Evolutionary conservation across 192 early-diverging fungal genomes (phyloP).

Genomic region (Backusella sp.): DNA sequence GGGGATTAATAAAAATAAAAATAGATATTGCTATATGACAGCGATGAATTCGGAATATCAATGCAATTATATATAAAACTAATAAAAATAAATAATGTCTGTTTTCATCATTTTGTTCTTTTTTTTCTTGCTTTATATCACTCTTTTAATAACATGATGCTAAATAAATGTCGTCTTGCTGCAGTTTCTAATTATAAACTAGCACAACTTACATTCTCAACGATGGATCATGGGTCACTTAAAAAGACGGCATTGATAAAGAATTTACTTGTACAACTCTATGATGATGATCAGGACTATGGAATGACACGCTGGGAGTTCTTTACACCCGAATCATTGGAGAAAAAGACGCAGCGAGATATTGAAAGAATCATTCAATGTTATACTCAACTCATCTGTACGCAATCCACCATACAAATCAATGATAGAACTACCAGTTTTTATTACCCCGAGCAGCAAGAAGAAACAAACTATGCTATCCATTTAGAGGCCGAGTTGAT

Average conservation of each 20-base stretch:
- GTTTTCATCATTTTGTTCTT: background rate
- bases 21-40: background rate
- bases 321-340: constrained; percentile 32
- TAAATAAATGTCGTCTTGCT: constrained; percentile 34
- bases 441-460: background rate
- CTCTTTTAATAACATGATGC: background rate
- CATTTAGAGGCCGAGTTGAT: background rate
- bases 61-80: background rate
- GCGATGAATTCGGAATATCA: background rate
- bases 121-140: background rate
- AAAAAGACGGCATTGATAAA: constrained; percentile 36
- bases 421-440: background rate
- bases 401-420: background rate
- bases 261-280: constrained; percentile 34
- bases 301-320: constrained; percentile 38
- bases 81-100: background rate
- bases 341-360: background rate
- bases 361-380: constrained; percentile 2
- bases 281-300: constrained; percentile 27
- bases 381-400: constrained; percentile 1
- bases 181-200: constrained; percentile 42
- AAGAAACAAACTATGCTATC: background rate
- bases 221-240: constrained; percentile 29
- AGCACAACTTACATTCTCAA: constrained; percentile 36
- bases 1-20: background rate